A percentile compares a stretch with the other conserved stretches of the same genome.
These are phyloP conservation scores for Cardamine occulta DNA, from an alignment of 345 rosid species.

Conservation along the genomic window DNA sequence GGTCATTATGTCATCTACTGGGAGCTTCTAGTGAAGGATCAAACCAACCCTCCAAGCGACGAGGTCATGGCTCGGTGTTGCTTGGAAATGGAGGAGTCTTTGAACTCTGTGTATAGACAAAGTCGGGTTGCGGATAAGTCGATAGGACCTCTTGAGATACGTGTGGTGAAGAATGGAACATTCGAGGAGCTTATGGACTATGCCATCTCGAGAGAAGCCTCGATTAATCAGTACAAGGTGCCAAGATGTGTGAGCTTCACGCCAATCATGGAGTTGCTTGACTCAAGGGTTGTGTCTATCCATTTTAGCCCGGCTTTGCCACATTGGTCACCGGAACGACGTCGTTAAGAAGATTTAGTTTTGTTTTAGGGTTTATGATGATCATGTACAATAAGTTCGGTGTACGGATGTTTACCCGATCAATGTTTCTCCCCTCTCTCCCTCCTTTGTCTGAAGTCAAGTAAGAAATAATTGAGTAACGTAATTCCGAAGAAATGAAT, in stretches of 20 bases:
- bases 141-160: conserved; percentile 83
- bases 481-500: conserved; percentile 5
- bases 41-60: conserved; percentile 51
- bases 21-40: conserved; percentile 64
- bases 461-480: neutral
- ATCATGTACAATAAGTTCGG: conserved; percentile 34
- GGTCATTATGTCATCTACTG: conserved; percentile 93
- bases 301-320: conserved; percentile 75
- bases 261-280: conserved; percentile 75
- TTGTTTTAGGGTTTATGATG: conserved; percentile 27
- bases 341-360: conserved; percentile 35
- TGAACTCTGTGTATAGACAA: conserved; percentile 85
- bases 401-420: conserved; percentile 34
- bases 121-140: conserved; percentile 86
- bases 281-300: conserved; percentile 63
- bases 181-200: conserved; percentile 95
- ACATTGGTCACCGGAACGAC: conserved; percentile 62
- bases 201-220: conserved; percentile 85
- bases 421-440: conserved; percentile 3
- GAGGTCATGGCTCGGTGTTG: conserved; percentile 64
- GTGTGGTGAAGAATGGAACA: conserved; percentile 74
- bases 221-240: conserved; percentile 84
- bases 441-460: neutral
- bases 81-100: conserved; percentile 69
- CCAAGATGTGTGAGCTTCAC: conserved; percentile 85